Conservation (phyloP, 2,329 filamentous ascomycete species). For the Stromatinia cepivora region DNA sequence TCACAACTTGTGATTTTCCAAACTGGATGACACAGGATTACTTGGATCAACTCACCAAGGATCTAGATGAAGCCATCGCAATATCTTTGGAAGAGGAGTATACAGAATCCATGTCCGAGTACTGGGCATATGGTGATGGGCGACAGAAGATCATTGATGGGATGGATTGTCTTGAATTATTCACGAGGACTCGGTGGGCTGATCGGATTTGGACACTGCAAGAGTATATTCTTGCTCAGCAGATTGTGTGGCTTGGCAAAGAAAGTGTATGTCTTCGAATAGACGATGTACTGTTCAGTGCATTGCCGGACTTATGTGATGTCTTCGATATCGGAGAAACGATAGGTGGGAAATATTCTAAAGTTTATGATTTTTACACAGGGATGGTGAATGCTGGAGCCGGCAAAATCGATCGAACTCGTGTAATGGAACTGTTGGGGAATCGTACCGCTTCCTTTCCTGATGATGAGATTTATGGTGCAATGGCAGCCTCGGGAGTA, state of each 20-base stretch:
- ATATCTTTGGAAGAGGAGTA: slow-evolving; percentile 6
- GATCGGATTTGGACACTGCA: slow-evolving; percentile 24
- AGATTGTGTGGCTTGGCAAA: slow-evolving; percentile 20
- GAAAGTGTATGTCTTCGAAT: neutral
- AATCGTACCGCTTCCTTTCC: slow-evolving; percentile 20
- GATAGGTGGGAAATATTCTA: slow-evolving; percentile 10
- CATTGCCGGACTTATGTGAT: slow-evolving; percentile 11
- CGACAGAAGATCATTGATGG: slow-evolving; percentile 19
- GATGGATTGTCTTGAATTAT: slow-evolving; percentile 21
- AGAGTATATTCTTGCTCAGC: slow-evolving; percentile 18
- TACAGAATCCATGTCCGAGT: neutral
- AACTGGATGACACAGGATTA: slow-evolving; percentile 8
- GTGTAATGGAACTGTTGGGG: slow-evolving; percentile 21
- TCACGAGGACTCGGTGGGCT: slow-evolving; percentile 18
- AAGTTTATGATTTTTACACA: slow-evolving; percentile 13
- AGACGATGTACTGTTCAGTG: neutral
- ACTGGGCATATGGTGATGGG: slow-evolving; percentile 11
- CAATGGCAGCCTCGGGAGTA: slow-evolving; percentile 22
- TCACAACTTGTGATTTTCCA: slow-evolving; percentile 20
- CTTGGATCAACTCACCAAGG: slow-evolving; percentile 13
- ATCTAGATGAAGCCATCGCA: slow-evolving; percentile 13
- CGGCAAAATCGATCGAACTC: slow-evolving; percentile 14
- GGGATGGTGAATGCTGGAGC: slow-evolving; percentile 19
- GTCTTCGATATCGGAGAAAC: neutral
- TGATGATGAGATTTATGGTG: slow-evolving; percentile 20